Percentiles rank a stretch among this genome's conserved stretches.
These are phyloP conservation scores for Ceratocystis alfenasii DNA, from an alignment of 2,329 filamentous ascomycete genomes.

Conservation along the genomic window DNA sequence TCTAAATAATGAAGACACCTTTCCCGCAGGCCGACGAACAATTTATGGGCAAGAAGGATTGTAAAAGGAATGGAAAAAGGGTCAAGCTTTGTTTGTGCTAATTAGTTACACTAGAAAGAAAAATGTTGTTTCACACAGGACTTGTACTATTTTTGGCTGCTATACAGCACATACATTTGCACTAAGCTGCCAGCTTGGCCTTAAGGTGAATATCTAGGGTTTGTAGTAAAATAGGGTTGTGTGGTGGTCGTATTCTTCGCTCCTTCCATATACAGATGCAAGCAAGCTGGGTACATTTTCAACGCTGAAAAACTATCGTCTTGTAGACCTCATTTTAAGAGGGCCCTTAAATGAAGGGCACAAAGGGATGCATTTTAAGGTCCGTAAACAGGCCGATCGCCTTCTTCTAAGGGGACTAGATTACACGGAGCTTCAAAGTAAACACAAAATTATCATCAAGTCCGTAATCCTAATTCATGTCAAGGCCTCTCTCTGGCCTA, in stretches of 20 bases:
- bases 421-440: too few species aligned
- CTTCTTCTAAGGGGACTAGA: too few species aligned
- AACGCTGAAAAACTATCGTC: too few species aligned
- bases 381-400: too few species aligned
- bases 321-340: too few species aligned
- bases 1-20: constrained; percentile 29
- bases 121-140: background rate
- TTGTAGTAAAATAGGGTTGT: background rate
- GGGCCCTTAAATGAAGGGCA: too few species aligned
- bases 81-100: background rate
- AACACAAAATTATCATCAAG: background rate
- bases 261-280: too few species aligned
- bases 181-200: too few species aligned
- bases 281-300: too few species aligned
- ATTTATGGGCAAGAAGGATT: background rate
- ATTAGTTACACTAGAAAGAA: background rate
- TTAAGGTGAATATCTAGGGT: background rate
- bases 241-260: too few species aligned
- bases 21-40: constrained; percentile 27
- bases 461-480: background rate
- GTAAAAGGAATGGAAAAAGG: background rate
- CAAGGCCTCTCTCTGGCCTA: background rate
- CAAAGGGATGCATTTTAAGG: too few species aligned
- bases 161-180: too few species aligned
- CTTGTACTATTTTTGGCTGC: background rate